Evolutionary conservation across 805 yeast species (phyloP), one percentile per base, ranked within the genome.

Genomic region (Yamadazyma scolyti): DNA sequence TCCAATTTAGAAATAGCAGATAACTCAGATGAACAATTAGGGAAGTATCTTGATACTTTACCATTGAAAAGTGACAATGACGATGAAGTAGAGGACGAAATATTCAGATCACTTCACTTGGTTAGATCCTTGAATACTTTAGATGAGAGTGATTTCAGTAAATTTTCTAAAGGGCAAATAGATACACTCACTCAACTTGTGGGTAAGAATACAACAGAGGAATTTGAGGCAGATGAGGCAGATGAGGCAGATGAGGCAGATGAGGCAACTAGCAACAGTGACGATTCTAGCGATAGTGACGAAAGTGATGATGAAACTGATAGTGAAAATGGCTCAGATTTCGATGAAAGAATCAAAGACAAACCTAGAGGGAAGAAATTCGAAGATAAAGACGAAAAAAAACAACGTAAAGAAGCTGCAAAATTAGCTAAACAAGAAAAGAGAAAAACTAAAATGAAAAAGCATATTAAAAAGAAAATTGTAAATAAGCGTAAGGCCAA

Each of bases 91-190:
- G 73, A 72, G 34, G 98, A 93, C 54, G 95, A 85, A 33, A 78
- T 93, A 5, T 93, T 93, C 58, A 68, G 98, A 52, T 77, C 89
- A 4, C 48, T 82, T 31, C 87, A 84, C 56, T 60, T 84, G 46
- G 86, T 84, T 19, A 69, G 89, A 48, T 79, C 93, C 34, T 59
- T 93, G 62, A 78, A 87, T 60, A 77, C 90, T 63, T 51, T 89
- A 54, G 85, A 93, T 52, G 98, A 93, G 50, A 71, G 96, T 38
- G 98, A 93, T 54, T 86, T 84, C 44, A 79, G 76, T 28, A 80
- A 82, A 47, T 83, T 84, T 43, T 66, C 78, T 1, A 76, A 78
- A 38, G 97, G 96, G 16, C 79, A 85, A 43, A 82, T 86, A 23
- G 87, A 80, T 41, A 79, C 90, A 2, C 65, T 93, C 40, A 80